A percentile compares a stretch with the other conserved stretches of the same genome.
These are phyloP conservation scores for Yamadazyma membranifaciens DNA, from an alignment of 1,139 yeast genomes.

Conservation along the genomic window DNA sequence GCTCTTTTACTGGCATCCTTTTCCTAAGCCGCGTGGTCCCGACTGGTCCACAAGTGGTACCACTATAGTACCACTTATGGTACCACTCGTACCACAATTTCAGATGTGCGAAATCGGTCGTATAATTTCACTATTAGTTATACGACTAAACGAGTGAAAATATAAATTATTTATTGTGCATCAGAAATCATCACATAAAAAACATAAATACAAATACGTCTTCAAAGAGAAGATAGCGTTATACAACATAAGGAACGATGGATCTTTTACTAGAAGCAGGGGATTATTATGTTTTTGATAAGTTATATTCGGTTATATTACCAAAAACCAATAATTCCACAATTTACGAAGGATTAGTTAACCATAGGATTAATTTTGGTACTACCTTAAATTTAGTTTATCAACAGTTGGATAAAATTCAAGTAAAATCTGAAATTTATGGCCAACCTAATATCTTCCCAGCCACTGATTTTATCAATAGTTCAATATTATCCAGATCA, in stretches of 20 bases:
- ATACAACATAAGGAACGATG: constrained; percentile 42
- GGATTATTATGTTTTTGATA: constrained; percentile 73
- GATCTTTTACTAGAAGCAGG: constrained; percentile 82
- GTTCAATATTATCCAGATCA: constrained; percentile 67
- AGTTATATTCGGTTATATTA: constrained; percentile 55
- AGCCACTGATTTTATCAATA: constrained; percentile 52
- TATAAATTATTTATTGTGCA: background rate
- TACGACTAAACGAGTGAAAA: constrained; percentile 1
- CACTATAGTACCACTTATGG: background rate
- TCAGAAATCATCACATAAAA: too few relatives aligned
- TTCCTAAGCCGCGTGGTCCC: too few relatives aligned
- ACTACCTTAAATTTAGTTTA: constrained; percentile 18
- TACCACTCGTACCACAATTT: background rate
- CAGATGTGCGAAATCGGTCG: background rate
- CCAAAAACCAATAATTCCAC: constrained; percentile 30
- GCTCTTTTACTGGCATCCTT: too few relatives aligned
- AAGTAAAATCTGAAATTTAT: constrained; percentile 36
- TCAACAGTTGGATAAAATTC: constrained; percentile 24
- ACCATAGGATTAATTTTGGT: constrained; percentile 1
- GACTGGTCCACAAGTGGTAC: too few relatives aligned
- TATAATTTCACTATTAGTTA: background rate
- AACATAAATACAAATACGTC: too few relatives aligned
- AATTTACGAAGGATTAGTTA: background rate
- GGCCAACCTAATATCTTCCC: constrained; percentile 39
- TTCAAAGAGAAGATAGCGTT: too few relatives aligned